Conservation (phyloP, 805 yeast species). For the Debaryomyces hansenii region DNA sequence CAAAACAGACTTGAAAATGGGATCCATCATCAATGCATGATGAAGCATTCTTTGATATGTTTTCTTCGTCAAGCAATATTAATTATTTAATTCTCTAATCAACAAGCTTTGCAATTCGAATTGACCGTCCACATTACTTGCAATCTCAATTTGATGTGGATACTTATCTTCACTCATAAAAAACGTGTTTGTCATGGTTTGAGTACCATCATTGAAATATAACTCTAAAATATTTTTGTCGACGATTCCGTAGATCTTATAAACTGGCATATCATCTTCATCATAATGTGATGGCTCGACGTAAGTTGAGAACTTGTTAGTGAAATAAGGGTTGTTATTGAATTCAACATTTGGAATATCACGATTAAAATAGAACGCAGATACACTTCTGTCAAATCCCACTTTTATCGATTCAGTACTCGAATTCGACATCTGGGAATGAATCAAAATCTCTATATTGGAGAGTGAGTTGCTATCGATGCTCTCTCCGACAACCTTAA, state of each 20-base stretch:
- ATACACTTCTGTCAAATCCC: slow-evolving; percentile 22
- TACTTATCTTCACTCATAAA: slow-evolving; percentile 17
- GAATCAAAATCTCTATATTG: slow-evolving; percentile 16
- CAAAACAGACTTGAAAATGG: no score
- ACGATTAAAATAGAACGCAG: slow-evolving; percentile 25
- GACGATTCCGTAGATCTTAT: slow-evolving; percentile 25
- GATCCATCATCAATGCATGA: no score
- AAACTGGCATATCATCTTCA: slow-evolving; percentile 13
- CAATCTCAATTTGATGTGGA: slow-evolving; percentile 2
- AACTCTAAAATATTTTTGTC: slow-evolving; percentile 30
- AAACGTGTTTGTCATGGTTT: slow-evolving; percentile 25
- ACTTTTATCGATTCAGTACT: slow-evolving; percentile 17
- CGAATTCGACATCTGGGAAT: slow-evolving; percentile 7
- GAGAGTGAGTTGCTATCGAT: slow-evolving; percentile 7
- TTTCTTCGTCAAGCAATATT: neutral
- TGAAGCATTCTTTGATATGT: no score
- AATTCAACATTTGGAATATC: slow-evolving; percentile 18
- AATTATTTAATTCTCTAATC: neutral
- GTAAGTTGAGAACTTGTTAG: slow-evolving; percentile 21
- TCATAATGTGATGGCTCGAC: slow-evolving; percentile 15
- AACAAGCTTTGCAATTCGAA: neutral
- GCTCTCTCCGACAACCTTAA: slow-evolving; percentile 12
- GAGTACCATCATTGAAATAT: slow-evolving; percentile 27
- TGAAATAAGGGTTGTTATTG: slow-evolving; percentile 21
- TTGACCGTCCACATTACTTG: neutral